Conservation (phyloP, 2,329 filamentous ascomycete species). For the Stemphylium lycopersici region DNA sequence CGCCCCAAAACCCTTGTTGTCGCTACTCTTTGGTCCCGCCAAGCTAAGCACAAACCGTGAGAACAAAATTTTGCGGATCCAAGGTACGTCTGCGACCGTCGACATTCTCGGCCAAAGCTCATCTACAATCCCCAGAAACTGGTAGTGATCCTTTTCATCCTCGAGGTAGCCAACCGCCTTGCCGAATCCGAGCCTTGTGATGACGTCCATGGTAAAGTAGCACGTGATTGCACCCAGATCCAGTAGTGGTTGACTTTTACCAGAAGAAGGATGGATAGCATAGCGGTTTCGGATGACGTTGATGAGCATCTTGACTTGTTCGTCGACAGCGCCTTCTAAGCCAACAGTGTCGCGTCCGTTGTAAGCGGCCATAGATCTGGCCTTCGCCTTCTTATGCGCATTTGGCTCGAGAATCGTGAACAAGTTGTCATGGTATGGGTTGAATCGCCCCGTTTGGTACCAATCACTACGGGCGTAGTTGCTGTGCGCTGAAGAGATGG, state of each 20-base stretch:
- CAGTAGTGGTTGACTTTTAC: not conserved
- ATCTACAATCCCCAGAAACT: conserved; percentile 3
- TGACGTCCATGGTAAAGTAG: conserved; percentile 18
- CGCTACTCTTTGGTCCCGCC: not conserved
- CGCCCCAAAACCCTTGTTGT: conserved; percentile 4
- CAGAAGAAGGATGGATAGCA: not conserved
- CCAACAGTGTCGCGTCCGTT: conserved; percentile 4
- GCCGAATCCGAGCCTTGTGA: conserved; percentile 14
- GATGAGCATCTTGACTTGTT: conserved; percentile 2
- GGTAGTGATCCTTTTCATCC: conserved; percentile 9
- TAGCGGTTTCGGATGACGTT: conserved; percentile 3
- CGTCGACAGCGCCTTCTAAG: conserved; percentile 4
- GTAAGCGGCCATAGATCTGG: not conserved
- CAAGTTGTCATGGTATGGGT: conserved; percentile 9
- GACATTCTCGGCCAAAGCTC: conserved; percentile 5
- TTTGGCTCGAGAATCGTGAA: not conserved
- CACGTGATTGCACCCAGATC: conserved; percentile 1
- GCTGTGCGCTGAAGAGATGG: conserved; percentile 49
- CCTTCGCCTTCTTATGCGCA: not conserved
- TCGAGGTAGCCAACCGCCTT: conserved; percentile 14
- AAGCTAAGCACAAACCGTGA: conserved; percentile 6
- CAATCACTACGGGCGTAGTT: conserved; percentile 33
- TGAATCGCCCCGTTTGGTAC: conserved; percentile 4
- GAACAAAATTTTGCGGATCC: conserved; percentile 10
- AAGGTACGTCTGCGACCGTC: conserved; percentile 7